Evolutionary conservation across 805 yeast genomes (phyloP).

Genomic region (Candida golubevii): DNA sequence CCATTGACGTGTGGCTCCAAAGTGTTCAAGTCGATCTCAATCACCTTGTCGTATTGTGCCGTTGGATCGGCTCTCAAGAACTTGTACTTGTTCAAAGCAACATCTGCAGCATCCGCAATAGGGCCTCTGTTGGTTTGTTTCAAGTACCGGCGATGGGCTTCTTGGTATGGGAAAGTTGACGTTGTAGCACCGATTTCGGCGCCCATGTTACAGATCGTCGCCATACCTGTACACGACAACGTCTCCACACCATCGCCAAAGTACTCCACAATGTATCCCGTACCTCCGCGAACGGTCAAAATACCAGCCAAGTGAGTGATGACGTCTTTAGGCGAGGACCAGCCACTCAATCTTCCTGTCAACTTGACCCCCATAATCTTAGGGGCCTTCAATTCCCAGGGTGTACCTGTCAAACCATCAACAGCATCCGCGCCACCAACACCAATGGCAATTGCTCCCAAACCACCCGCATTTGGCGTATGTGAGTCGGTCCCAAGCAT

Average conservation of each 20-base stretch:
- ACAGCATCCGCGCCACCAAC: conserved; percentile 99
- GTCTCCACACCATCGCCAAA: conserved; percentile 91
- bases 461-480: conserved; percentile 98
- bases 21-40: conserved; percentile 81
- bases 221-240: conserved; percentile 98
- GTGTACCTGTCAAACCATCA: conserved; percentile 93
- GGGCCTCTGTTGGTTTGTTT: conserved; percentile 79
- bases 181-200: conserved; percentile 99
- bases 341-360: conserved; percentile 83
- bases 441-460: conserved; percentile 98
- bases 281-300: conserved; percentile 95
- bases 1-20: conserved; percentile 96
- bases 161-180: conserved; percentile 92
- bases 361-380: conserved; percentile 89
- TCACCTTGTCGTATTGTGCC: conserved; percentile 85
- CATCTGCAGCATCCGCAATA: conserved; percentile 75
- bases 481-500: conserved; percentile 98
- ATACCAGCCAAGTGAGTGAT: conserved; percentile 89
- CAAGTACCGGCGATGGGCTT: conserved; percentile 73
- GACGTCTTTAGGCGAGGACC: conserved; percentile 97
- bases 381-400: conserved; percentile 99
- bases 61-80: conserved; percentile 82
- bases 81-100: conserved; percentile 50
- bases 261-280: conserved; percentile 94
- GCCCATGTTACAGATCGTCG: conserved; percentile 99